These are phyloP conservation scores for Fusarium palustre DNA, from an alignment of 2,329 filamentous ascomycete genomes.

Conservation along the genomic window DNA sequence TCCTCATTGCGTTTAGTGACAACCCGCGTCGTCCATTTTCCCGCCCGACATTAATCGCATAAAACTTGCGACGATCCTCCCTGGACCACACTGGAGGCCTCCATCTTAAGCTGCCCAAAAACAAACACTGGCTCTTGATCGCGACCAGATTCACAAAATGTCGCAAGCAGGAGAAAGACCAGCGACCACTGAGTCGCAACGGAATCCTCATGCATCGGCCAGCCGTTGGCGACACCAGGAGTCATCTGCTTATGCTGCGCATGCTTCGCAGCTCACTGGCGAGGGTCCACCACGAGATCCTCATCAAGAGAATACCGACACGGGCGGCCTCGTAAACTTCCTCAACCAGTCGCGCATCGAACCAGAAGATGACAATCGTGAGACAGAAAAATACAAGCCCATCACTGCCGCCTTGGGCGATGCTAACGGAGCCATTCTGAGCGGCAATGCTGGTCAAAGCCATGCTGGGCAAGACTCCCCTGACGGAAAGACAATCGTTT, in stretches of 20 bases:
- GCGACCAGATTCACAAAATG: constrained; percentile 35
- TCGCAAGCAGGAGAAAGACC: constrained; percentile 38
- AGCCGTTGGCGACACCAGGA: constrained; percentile 74
- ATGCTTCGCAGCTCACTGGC: constrained; percentile 54
- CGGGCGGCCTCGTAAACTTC: constrained; percentile 66
- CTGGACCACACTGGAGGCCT: constrained; percentile 32
- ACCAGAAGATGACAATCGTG: constrained; percentile 50
- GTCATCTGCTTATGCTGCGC: constrained; percentile 65
- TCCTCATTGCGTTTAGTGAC: constrained; percentile 19
- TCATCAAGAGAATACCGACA: constrained; percentile 54
- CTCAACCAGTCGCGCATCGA: constrained; percentile 67
- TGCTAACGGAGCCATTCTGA: constrained; percentile 20
- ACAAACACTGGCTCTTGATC: background rate
- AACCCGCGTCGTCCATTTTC: constrained; percentile 27
- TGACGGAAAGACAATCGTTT: constrained; percentile 71
- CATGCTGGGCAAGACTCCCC: constrained; percentile 41
- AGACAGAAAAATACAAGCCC: constrained; percentile 58
- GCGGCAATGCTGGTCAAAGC: constrained; percentile 45
- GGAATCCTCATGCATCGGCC: constrained; percentile 67
- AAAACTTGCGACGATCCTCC: constrained; percentile 22
- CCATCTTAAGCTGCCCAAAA: constrained; percentile 6
- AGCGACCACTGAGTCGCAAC: constrained; percentile 49
- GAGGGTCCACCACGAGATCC: constrained; percentile 48
- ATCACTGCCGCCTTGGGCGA: constrained; percentile 59
- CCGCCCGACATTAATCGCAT: constrained; percentile 20